These are phyloP conservation scores for Lodderomyces margitis DNA, from an alignment of 1,139 yeast genomes.

Conservation along the genomic window DNA sequence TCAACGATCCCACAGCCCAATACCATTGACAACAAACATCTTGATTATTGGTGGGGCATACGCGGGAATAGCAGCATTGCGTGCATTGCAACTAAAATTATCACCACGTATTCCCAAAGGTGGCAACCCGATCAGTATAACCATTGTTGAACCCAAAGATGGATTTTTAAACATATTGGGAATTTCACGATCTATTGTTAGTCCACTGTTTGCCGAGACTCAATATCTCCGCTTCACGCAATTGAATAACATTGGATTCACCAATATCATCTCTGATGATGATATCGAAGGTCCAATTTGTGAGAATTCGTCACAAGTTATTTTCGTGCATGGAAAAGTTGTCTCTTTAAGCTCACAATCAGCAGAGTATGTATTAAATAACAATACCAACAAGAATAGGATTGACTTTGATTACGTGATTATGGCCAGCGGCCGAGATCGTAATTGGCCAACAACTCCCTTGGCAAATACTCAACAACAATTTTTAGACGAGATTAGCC, in stretches of 20 bases:
- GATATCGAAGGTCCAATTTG: no score
- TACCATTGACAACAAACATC: conserved; percentile 28
- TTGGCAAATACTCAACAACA: conserved; percentile 25
- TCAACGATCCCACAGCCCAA: conserved; percentile 10
- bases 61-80: conserved; percentile 47
- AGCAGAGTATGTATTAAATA: conserved; percentile 6
- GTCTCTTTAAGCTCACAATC: conserved; percentile 22
- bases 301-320: conserved; percentile 14
- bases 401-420: conserved; percentile 49
- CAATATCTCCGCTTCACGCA: conserved; percentile 38
- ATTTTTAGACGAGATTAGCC: conserved; percentile 34
- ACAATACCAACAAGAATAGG: not conserved
- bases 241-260: conserved; percentile 31
- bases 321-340: conserved; percentile 44
- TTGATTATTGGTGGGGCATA: conserved; percentile 54
- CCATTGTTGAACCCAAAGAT: conserved; percentile 49
- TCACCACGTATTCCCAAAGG: conserved; percentile 9
- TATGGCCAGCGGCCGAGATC: conserved; percentile 49
- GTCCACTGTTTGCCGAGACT: conserved; percentile 43
- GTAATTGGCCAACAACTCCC: conserved; percentile 58
- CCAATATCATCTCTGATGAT: conserved; percentile 22
- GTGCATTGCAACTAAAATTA: conserved; percentile 33
- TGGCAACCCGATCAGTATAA: conserved; percentile 27
- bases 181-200: conserved; percentile 48
- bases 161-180: conserved; percentile 54